Evolutionary conservation across 257 asterid genomes (phyloP).

Genomic region (Catharanthus roseus): DNA sequence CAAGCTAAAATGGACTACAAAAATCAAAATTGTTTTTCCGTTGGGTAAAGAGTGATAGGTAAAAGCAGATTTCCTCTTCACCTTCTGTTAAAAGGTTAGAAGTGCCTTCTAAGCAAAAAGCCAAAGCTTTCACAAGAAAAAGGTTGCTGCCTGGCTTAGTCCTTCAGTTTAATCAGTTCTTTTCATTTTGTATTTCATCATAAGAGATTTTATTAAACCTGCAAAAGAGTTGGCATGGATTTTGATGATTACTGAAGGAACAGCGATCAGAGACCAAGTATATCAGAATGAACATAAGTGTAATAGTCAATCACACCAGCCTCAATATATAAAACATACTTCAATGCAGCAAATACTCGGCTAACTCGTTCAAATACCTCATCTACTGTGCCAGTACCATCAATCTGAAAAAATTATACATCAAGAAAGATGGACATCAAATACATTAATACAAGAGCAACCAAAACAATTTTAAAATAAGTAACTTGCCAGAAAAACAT

Average conservation of each 20-base stretch:
- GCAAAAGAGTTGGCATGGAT: not conserved
- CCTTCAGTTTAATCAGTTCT: constrained; percentile 7
- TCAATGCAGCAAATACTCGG: constrained; percentile 56
- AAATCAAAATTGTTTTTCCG: not conserved
- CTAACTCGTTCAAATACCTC: constrained; percentile 74
- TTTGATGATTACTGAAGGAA: not conserved
- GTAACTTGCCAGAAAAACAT: not conserved
- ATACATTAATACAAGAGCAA: not conserved
- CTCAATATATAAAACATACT: constrained; percentile 28
- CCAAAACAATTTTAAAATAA: not conserved
- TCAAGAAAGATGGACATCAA: not conserved
- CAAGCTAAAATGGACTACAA: not conserved
- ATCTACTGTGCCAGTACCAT: constrained; percentile 81
- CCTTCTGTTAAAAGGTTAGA: not conserved
- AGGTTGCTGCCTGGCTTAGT: not conserved
- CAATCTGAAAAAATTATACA: constrained; percentile 40
- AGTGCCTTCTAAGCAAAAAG: not conserved
- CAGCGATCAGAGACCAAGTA: not conserved
- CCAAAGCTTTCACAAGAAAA: not conserved
- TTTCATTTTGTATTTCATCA: constrained; percentile 3
- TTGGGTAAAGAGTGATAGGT: not conserved
- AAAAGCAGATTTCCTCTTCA: not conserved
- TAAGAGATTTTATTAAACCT: not conserved
- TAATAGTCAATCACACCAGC: not conserved
- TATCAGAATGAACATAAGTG: not conserved